A percentile compares a stretch with the other conserved stretches of the same genome.
These are phyloP conservation scores for Penicillium cataractarum DNA, from an alignment of 495 filamentous ascomycete genomes.

Conservation along the genomic window DNA sequence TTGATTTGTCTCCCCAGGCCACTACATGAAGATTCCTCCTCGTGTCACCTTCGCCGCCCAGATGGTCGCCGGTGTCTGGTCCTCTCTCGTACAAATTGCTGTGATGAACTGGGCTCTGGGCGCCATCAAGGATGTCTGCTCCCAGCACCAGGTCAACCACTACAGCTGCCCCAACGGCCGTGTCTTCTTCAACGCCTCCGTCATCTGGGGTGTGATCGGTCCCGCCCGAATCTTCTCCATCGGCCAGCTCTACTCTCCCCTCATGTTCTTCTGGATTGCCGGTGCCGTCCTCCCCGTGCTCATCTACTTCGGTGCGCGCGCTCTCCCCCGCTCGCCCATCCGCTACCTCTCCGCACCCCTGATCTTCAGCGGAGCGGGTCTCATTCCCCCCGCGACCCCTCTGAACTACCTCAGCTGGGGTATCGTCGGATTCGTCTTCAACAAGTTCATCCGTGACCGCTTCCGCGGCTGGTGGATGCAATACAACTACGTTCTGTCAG, in stretches of 20 bases:
- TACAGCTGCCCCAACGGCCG: constrained; percentile 65
- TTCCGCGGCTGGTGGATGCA: constrained; percentile 75
- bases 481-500: constrained; percentile 78
- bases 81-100: constrained; percentile 60
- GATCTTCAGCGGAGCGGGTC: constrained; percentile 49
- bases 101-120: constrained; percentile 66
- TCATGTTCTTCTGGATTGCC: constrained; percentile 56
- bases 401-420: constrained; percentile 65
- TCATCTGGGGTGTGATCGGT: constrained; percentile 60
- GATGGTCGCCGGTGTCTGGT: constrained; percentile 57
- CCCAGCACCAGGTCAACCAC: constrained; percentile 49
- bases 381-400: constrained; percentile 57
- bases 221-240: constrained; percentile 55
- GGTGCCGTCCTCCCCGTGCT: constrained; percentile 50
- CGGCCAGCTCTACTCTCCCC: constrained; percentile 47
- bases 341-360: constrained; percentile 52
- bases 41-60: constrained; percentile 62
- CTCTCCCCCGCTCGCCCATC: constrained; percentile 43
- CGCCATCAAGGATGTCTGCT: constrained; percentile 57
- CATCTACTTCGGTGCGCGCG: constrained; percentile 50
- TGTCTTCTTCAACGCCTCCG: constrained; percentile 61
- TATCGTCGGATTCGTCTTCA: constrained; percentile 67
- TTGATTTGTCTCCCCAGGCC: constrained; percentile 36
- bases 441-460: constrained; percentile 63
- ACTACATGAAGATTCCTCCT: constrained; percentile 71